Evolutionary conservation across 2,329 filamentous ascomycete species (phyloP).

Genomic region (Fusarium chlamydosporum): DNA sequence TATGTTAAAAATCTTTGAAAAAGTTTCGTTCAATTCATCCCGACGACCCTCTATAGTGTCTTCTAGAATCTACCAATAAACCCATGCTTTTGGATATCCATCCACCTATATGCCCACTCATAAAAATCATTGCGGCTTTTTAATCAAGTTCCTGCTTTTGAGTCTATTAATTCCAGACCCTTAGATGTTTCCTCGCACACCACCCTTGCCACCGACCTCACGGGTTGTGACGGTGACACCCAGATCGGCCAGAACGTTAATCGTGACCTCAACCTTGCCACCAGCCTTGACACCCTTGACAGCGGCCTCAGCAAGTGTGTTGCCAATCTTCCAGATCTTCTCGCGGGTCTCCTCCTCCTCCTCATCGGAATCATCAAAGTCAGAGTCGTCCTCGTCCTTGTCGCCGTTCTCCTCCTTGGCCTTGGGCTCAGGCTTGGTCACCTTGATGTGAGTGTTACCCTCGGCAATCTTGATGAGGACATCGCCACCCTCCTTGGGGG

Average conservation of each 20-base stretch:
- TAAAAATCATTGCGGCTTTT: slow-evolving; percentile 46
- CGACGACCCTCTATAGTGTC: slow-evolving; percentile 45
- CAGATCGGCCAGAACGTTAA: slow-evolving; percentile 87
- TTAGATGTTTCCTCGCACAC: slow-evolving; percentile 74
- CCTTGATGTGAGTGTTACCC: slow-evolving; percentile 90
- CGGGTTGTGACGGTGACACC: slow-evolving; percentile 83
- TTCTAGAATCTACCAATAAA: slow-evolving; percentile 50
- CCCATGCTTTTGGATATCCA: slow-evolving; percentile 47
- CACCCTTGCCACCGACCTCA: slow-evolving; percentile 89
- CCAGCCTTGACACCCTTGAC: slow-evolving; percentile 88
- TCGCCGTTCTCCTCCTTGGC: slow-evolving; percentile 75
- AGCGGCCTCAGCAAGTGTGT: slow-evolving; percentile 85
- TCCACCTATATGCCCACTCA: slow-evolving; percentile 38
- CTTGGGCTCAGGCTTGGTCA: slow-evolving; percentile 88
- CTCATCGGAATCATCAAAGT: slow-evolving; percentile 71
- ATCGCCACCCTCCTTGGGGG: slow-evolving; percentile 85
- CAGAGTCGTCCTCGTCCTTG: slow-evolving; percentile 73
- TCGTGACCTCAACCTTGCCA: slow-evolving; percentile 91
- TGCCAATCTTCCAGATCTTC: slow-evolving; percentile 92
- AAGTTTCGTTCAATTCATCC: slow-evolving; percentile 49
- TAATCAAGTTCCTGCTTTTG: slow-evolving; percentile 34
- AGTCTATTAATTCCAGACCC: slow-evolving; percentile 42
- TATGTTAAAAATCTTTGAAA: slow-evolving; percentile 20
- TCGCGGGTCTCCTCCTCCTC: slow-evolving; percentile 91
- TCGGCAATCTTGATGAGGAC: slow-evolving; percentile 91